These are phyloP conservation scores for Colletotrichum gigasporum DNA, from an alignment of 2,329 filamentous ascomycete species.

Conservation along the genomic window DNA sequence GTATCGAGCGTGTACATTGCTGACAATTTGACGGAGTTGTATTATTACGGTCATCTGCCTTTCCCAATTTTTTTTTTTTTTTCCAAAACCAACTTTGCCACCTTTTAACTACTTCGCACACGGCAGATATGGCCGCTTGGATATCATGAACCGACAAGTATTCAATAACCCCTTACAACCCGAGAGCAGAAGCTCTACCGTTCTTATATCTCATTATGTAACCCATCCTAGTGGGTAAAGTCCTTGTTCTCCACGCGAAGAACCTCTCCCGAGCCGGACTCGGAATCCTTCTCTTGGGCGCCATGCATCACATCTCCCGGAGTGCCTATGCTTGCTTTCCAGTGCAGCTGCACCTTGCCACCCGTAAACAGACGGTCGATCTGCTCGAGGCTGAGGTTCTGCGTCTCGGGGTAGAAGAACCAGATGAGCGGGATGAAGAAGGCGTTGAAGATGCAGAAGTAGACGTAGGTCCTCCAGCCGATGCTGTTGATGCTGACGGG, in stretches of 20 bases:
- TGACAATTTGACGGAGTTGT: not conserved
- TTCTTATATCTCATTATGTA: too few species aligned
- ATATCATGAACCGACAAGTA: not conserved
- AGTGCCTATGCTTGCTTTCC: conserved; percentile 43
- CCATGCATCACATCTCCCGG: conserved; percentile 36
- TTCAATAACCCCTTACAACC: too few species aligned
- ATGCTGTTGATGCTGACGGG: conserved; percentile 47
- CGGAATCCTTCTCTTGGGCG: conserved; percentile 21
- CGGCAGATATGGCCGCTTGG: not conserved
- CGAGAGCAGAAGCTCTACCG: too few species aligned
- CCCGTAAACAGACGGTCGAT: conserved; percentile 52
- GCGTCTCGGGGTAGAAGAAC: conserved; percentile 60
- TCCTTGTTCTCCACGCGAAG: conserved; percentile 30
- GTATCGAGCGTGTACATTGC: not conserved
- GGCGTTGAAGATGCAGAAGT: conserved; percentile 49
- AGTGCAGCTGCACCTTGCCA: conserved; percentile 41
- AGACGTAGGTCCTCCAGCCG: conserved; percentile 48
- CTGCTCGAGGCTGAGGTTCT: conserved; percentile 57
- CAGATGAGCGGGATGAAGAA: conserved; percentile 54
- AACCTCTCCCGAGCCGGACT: conserved; percentile 20
- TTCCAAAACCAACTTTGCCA: not conserved
- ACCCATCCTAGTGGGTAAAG: not conserved
- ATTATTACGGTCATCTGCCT: not conserved
- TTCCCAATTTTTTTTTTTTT: too few species aligned
- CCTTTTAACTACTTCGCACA: not conserved